A percentile compares a stretch with the other conserved stretches of the same genome.
Conservation (phyloP, 805 yeast species). For the Priceomyces haplophilus region DNA sequence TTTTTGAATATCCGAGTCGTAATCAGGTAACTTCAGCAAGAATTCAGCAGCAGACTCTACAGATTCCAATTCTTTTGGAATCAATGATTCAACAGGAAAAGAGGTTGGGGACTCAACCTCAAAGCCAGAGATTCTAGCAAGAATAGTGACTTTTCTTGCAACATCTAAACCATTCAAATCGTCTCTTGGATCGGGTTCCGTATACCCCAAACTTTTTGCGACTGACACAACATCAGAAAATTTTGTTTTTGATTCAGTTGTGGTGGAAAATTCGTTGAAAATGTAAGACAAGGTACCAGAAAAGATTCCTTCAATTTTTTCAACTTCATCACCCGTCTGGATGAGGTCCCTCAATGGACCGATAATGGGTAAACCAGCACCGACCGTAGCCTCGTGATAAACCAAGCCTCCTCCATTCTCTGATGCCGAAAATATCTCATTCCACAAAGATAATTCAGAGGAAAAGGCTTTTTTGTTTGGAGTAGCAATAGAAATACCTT, state of each 20-base stretch:
- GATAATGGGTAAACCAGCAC: conserved; percentile 96
- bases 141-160: conserved; percentile 95
- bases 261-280: conserved; percentile 86
- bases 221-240: conserved; percentile 87
- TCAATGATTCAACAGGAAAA: conserved; percentile 90
- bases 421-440: conserved; percentile 59
- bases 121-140: conserved; percentile 89
- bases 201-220: conserved; percentile 91
- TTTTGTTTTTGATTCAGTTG: conserved; percentile 55
- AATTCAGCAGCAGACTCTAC: conserved; percentile 74
- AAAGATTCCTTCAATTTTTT: conserved; percentile 91
- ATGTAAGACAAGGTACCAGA: conserved; percentile 95
- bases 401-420: conserved; percentile 64
- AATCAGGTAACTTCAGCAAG: conserved; percentile 74
- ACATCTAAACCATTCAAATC: conserved; percentile 97
- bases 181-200: conserved; percentile 99
- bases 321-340: conserved; percentile 89
- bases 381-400: conserved; percentile 97
- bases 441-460: conserved; percentile 70
- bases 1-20: conserved; percentile 73
- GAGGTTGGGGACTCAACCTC: conserved; percentile 83
- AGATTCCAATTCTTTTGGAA: conserved; percentile 80
- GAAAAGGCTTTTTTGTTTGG: conserved; percentile 99
- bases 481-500: conserved; percentile 90
- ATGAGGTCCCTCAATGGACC: conserved; percentile 85